These are phyloP conservation scores for Thelephora aurantiotincta DNA, from an alignment of 768 basidiomycete genomes.

Conservation along the genomic window DNA sequence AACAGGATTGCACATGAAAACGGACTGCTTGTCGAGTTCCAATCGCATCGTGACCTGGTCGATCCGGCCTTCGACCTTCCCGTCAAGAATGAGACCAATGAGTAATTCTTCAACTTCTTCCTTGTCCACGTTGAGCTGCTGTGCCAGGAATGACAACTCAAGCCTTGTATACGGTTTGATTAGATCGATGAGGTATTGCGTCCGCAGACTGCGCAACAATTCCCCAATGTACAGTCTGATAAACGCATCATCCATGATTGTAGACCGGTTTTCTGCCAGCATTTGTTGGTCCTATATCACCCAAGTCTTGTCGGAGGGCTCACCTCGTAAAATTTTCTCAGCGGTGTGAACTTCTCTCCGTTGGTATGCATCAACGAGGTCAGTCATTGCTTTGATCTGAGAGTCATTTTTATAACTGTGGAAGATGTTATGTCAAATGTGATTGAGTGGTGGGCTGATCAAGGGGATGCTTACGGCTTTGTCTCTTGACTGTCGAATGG, in stretches of 20 bases:
- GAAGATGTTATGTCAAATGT: neutral
- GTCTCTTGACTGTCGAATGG: constrained; percentile 99
- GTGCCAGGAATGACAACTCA: constrained; percentile 81
- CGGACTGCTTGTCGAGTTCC: constrained; percentile 79
- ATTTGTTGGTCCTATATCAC: constrained; percentile 1
- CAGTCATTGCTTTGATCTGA: constrained; percentile 97
- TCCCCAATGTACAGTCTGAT: constrained; percentile 95
- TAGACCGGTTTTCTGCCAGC: constrained; percentile 69
- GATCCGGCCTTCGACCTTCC: constrained; percentile 93
- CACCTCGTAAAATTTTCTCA: constrained; percentile 87
- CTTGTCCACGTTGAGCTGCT: constrained; percentile 94
- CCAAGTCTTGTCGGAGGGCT: constrained; percentile 6
- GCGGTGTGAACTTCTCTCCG: constrained; percentile 93
- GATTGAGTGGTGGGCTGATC: neutral
- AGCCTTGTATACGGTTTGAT: constrained; percentile 96
- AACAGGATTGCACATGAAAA: constrained; percentile 6
- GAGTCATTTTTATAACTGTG: constrained; percentile 85
- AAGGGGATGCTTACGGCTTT: constrained; percentile 69
- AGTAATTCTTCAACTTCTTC: constrained; percentile 90
- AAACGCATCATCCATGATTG: constrained; percentile 94
- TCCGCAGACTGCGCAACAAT: constrained; percentile 83
- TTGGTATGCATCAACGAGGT: constrained; percentile 93
- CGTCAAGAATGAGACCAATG: constrained; percentile 87
- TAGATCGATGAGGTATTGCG: constrained; percentile 93
- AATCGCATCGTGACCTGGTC: constrained; percentile 93